phyloP scores from a whole-genome alignment of 2,329 filamentous ascomycete species.

The Fusarium longipes region DNA sequence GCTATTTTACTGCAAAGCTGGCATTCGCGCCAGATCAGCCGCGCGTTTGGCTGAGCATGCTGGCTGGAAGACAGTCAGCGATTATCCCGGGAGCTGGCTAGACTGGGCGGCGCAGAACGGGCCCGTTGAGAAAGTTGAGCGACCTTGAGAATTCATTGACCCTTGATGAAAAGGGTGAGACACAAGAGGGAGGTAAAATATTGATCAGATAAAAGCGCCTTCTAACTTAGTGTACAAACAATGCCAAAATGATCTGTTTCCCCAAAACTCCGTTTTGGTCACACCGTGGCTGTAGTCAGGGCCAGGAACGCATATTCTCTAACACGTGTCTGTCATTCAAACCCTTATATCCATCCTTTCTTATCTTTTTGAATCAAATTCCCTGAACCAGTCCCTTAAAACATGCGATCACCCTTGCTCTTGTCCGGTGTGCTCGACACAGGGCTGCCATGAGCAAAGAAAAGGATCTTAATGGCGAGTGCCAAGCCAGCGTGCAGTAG shows the following conservation, averaged over 20 bases:
- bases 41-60: slow-evolving; percentile 80
- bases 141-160: slow-evolving; percentile 42
- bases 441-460: slow-evolving; percentile 84
- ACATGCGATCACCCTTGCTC: slow-evolving; percentile 35
- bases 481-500: slow-evolving; percentile 88
- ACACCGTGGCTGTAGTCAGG: slow-evolving; percentile 5
- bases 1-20: slow-evolving; percentile 94
- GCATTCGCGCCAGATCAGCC: slow-evolving; percentile 82
- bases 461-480: slow-evolving; percentile 94
- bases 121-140: slow-evolving; percentile 52
- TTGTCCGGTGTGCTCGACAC: slow-evolving; percentile 55
- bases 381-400: slow-evolving; percentile 18
- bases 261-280: slow-evolving; percentile 29
- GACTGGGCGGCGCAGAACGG: slow-evolving; percentile 86
- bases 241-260: slow-evolving; percentile 23
- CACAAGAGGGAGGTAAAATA: slow-evolving; percentile 1
- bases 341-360: slow-evolving; percentile 21
- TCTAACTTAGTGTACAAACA: slow-evolving; percentile 42
- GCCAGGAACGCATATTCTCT: slow-evolving; percentile 29
- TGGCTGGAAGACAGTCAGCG: slow-evolving; percentile 77
- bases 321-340: slow-evolving; percentile 30
- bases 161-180: not conserved
- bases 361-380: not conserved
- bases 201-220: slow-evolving; percentile 33
- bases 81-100: slow-evolving; percentile 81